A percentile compares a stretch with the other conserved stretches of the same genome.
phyloP scores from a whole-genome alignment of 768 basidiomycete species.

The Rhodotorula kratochvilovae region DNA sequence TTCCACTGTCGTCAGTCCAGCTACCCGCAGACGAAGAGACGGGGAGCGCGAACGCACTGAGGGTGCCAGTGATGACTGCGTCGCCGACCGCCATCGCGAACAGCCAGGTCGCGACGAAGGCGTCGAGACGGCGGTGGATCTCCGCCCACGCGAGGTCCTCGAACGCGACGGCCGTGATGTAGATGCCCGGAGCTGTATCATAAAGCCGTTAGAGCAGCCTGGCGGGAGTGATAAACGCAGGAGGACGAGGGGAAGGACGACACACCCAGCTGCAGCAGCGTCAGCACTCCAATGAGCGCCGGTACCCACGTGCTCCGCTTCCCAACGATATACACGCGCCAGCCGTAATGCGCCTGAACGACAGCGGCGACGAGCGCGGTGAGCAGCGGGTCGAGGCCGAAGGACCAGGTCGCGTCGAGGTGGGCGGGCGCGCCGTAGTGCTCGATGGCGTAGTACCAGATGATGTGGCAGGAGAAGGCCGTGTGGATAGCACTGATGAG shows the following conservation, averaged over 20 bases:
- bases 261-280: background rate
- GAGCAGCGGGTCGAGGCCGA: background rate
- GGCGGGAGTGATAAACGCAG: background rate
- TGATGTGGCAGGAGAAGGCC: background rate
- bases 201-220: background rate
- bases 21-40: too few relatives aligned
- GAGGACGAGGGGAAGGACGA: background rate
- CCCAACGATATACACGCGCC: background rate
- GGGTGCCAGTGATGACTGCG: background rate
- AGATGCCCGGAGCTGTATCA: background rate
- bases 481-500: background rate
- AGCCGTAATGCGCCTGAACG: background rate
- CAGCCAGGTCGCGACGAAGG: background rate
- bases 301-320: background rate
- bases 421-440: background rate
- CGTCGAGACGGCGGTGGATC: background rate
- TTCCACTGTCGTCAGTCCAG: too few relatives aligned
- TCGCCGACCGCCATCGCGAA: background rate
- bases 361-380: background rate
- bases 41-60: background rate
- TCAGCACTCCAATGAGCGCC: background rate
- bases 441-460: background rate
- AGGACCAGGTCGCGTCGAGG: background rate
- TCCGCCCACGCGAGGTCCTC: background rate
- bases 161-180: background rate